Base-by-base conservation (phyloP, 73 alveolate species). In the Paramecium octaurelia region DNA sequence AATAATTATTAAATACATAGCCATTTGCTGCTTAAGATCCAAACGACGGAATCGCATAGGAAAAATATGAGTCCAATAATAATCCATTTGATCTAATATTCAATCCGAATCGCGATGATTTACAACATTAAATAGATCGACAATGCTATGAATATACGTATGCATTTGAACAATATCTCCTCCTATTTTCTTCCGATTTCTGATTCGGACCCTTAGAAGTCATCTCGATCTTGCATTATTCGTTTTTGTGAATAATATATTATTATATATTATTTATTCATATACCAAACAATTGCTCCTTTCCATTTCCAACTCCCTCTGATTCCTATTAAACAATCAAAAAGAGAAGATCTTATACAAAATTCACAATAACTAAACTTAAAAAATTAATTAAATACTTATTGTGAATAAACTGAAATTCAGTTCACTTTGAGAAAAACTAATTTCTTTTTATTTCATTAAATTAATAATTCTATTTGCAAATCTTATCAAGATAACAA, bases 191-290 rank as follows among this genome's bases (percentile, higher is more conserved):
- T 64, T 27, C 46, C 84, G 18, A 64, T 64, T 64, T 64, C 84
- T 11, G 84, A 64, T n/a, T 64, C 84, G 46, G 84, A 64, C 8
- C 84, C 84, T 34, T 64, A 34, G 23, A 64, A 27, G 20, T 64
- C 84, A 64, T 64, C 84, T 34, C 84, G 18, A 64, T 64, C 84
- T 27, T 27, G 7, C 84, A 64, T 64, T 64, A 64, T 64, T 64
- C 84, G 84, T 64, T 64, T 64, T 64, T 64, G 46, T 64, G 84
- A 54, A 64, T 64, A 64, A 31, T 31, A 64, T 64, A 64, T 54
- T 54, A 64, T 31, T 64, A 64, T 64, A 31, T 64, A 64, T 64
- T 64, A 64, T 31, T 34, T 27, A 27, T 64, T 64, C 69, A 54
- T 54, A 54, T 54, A n/a, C 14, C 31, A 54, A 54, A 54, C 69